A percentile compares a stretch with the other conserved stretches of the same genome.
phyloP scores from a whole-genome alignment of 495 filamentous ascomycete genomes.

The Sporormia fimetaria region DNA sequence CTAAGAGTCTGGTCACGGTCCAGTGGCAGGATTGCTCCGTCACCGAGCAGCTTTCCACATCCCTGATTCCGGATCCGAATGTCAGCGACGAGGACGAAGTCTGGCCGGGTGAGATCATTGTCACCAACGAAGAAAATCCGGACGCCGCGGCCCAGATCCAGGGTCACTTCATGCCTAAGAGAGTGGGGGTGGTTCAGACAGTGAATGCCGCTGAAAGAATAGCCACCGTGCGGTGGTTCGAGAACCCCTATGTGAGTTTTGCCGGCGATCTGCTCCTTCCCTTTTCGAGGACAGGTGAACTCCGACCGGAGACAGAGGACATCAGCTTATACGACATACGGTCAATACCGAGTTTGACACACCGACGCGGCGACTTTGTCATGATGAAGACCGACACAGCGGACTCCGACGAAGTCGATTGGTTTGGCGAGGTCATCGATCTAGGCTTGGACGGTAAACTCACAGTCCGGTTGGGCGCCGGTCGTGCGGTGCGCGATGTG shows the following conservation, averaged over 20 bases:
- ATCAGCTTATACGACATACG: constrained; percentile 49
- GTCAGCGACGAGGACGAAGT: constrained; percentile 43
- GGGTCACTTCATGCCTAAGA: constrained; percentile 32
- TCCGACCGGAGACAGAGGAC: constrained; percentile 36
- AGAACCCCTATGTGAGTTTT: constrained; percentile 33
- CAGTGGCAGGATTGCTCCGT: constrained; percentile 50
- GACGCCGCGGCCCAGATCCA: constrained; percentile 8
- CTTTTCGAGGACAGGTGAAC: constrained; percentile 28
- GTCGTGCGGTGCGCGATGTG: constrained; percentile 40
- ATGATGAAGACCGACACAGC: constrained; percentile 34
- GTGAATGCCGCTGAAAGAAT: constrained; percentile 44
- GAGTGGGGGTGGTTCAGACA: constrained; percentile 49
- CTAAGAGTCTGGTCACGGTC: constrained; percentile 40
- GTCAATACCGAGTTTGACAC: constrained; percentile 35
- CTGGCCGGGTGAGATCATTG: constrained; percentile 50
- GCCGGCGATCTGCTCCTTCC: constrained; percentile 28
- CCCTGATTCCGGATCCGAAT: constrained; percentile 38
- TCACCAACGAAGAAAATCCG: constrained; percentile 32
- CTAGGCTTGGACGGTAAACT: constrained; percentile 43
- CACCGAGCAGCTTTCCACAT: constrained; percentile 34
- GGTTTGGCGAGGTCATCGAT: constrained; percentile 46
- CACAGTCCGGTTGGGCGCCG: constrained; percentile 42
- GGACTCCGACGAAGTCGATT: neutral
- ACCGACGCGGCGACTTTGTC: constrained; percentile 41
- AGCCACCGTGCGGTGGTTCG: constrained; percentile 47